These are phyloP conservation scores for Tephrocybe sp. DNA, from an alignment of 768 basidiomycete species.

Conservation along the genomic window DNA sequence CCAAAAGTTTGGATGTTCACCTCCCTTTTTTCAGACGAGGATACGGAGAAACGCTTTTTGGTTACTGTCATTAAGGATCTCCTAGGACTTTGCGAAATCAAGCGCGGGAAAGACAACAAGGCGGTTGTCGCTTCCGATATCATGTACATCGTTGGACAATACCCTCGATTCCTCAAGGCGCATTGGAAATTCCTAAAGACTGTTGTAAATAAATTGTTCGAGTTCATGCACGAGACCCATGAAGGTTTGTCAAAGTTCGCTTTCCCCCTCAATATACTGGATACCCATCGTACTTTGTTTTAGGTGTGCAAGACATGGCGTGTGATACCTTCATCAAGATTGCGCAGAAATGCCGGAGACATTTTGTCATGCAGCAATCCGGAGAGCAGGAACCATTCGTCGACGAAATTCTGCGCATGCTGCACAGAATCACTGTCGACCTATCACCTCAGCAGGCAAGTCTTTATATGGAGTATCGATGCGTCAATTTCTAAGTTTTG, in stretches of 20 bases:
- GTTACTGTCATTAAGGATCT: conserved; percentile 99
- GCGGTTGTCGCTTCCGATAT: conserved; percentile 96
- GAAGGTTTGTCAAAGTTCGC: conserved; percentile 62
- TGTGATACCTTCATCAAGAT: conserved; percentile 99
- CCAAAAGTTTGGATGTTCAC: neutral
- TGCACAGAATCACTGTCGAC: conserved; percentile 94
- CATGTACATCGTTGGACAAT: conserved; percentile 99
- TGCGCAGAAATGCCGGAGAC: conserved; percentile 95
- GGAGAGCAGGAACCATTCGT: conserved; percentile 98
- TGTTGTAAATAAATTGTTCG: conserved; percentile 98
- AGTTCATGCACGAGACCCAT: conserved; percentile 99
- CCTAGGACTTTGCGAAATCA: conserved; percentile 96
- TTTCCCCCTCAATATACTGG: neutral
- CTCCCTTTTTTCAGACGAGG: conserved; percentile 68
- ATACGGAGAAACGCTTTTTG: conserved; percentile 98
- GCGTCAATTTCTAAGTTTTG: neutral
- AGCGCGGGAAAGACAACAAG: conserved; percentile 99
- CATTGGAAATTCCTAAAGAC: conserved; percentile 99
- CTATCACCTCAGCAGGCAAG: conserved; percentile 83
- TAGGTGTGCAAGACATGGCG: conserved; percentile 99
- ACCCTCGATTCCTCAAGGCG: conserved; percentile 98
- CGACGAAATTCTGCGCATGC: conserved; percentile 89
- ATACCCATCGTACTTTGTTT: neutral
- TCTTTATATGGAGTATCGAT: conserved; percentile 16
- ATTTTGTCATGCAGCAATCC: conserved; percentile 98